Base-by-base conservation (phyloP, 257 asterid species). In the Penstemon barbatus region DNA sequence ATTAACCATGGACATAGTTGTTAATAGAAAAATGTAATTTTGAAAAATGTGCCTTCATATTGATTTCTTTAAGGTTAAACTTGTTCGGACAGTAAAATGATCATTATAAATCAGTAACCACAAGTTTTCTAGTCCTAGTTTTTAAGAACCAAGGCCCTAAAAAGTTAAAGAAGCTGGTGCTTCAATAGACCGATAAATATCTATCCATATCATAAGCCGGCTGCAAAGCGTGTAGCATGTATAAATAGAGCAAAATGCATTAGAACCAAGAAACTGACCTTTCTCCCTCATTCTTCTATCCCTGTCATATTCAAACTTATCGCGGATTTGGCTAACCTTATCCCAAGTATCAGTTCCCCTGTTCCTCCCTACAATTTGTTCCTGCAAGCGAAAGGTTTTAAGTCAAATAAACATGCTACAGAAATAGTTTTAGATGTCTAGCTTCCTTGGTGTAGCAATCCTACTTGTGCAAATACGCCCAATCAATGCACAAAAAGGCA, bases 231-330 rank as follows among this genome's bases (percentile, higher is more conserved):
- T 41, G 9, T 48, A 13, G 44, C 13, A 70, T 19, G 33, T 38
- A 51, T 25, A 74, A 25, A 51, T 45, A 69, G 42, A 68, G 56
- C 69, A 61, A 43, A 25, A 53, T 5, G 53, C 44, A 58, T 19
- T 33, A 57, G 18, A 61, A 71, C 59, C 58, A 62, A 58, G 39
- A 41, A 69, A 69, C 88, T 74, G 19, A 90, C 99, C 96, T 84
- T 77, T 93, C 59, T 84, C 89, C 76, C 91, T 77, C 96, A 88
- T 85, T 82, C 97, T 88, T 86, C 86, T 86, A 72, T 87, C 99
- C 63, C 96, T 81, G 75, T 93, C 95, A 61, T 84, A 88, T 81
- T 93, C 97, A 83, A 88, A 93, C 77, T 86, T 93, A 81, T 90
- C 99, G 9, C 96, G 92, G 74, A 93, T 68, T 82, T 83, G 91